These are phyloP conservation scores for Suillus ampliporus DNA, from an alignment of 768 basidiomycete species.

Conservation along the genomic window DNA sequence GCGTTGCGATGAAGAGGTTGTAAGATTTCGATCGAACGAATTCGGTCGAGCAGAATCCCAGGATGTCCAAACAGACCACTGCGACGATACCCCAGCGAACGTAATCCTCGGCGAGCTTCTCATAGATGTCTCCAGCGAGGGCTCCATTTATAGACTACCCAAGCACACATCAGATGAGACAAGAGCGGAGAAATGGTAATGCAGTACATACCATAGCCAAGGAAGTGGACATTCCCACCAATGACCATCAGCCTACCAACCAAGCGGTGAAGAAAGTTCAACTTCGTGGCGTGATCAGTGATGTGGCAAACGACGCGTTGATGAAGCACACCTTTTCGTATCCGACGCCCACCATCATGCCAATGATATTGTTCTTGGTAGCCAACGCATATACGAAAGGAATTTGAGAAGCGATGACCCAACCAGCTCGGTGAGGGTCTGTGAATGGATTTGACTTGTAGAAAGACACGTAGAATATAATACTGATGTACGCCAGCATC, in stretches of 20 bases:
- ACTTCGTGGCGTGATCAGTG: conserved; percentile 30
- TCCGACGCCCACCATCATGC: conserved; percentile 46
- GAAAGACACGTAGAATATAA: conserved; percentile 45
- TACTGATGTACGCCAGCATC: conserved; percentile 39
- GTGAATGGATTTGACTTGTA: conserved; percentile 40
- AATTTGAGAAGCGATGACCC: conserved; percentile 49
- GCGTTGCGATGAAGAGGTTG: conserved; percentile 48
- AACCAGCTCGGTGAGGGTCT: conserved; percentile 39
- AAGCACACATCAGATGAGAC: conserved; percentile 2
- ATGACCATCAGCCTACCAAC: conserved; percentile 49
- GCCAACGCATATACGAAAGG: conserved; percentile 50
- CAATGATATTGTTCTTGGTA: conserved; percentile 54
- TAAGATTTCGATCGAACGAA: conserved; percentile 49
- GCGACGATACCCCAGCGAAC: conserved; percentile 42
- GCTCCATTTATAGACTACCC: conserved; percentile 36
- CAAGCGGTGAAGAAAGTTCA: conserved; percentile 63
- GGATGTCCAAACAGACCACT: conserved; percentile 39
- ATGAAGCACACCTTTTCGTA: conserved; percentile 51
- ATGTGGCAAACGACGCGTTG: background rate
- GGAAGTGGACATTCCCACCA: conserved; percentile 46
- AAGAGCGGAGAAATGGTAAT: background rate
- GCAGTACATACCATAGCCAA: conserved; percentile 44
- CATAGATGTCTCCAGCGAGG: conserved; percentile 24
- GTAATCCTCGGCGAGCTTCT: conserved; percentile 16
- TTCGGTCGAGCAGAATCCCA: conserved; percentile 46